Conservation (phyloP, 2,329 filamentous ascomycete genomes). For the Beauveria bassiana region DNA sequence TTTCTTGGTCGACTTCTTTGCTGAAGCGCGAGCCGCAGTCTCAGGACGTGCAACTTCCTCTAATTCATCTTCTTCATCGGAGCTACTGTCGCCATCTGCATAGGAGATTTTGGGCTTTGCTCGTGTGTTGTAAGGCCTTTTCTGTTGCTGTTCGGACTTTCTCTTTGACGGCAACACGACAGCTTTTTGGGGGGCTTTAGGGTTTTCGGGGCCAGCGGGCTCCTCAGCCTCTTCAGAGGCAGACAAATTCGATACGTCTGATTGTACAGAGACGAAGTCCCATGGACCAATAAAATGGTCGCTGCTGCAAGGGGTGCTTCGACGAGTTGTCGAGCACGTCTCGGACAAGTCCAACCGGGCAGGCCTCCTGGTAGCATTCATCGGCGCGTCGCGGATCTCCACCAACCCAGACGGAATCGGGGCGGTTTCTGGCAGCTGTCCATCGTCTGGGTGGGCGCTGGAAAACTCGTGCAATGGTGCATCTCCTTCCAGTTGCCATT, state of each 20-base stretch:
- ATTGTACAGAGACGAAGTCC: not conserved
- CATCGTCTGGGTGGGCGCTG: conserved; percentile 18
- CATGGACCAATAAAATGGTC: not conserved
- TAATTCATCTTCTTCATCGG: not conserved
- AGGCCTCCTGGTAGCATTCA: not conserved
- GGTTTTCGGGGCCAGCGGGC: not conserved
- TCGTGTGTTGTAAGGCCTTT: not conserved
- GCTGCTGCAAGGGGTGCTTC: conserved; percentile 16
- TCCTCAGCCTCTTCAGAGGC: not conserved
- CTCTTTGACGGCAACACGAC: not conserved
- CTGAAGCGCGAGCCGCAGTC: not conserved
- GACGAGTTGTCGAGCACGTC: conserved; percentile 25
- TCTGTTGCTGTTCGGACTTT: not conserved
- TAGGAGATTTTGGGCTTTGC: not conserved
- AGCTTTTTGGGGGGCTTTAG: not conserved
- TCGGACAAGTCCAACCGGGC: conserved; percentile 26
- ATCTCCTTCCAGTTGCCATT: conserved; percentile 20
- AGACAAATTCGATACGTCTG: not conserved
- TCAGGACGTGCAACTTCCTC: not conserved
- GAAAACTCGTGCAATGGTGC: conserved; percentile 19
- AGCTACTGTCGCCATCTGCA: not conserved
- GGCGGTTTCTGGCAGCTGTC: conserved; percentile 24
- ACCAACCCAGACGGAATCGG: conserved; percentile 17
- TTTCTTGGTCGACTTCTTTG: not conserved
- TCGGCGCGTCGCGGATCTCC: not conserved